A percentile compares a stretch with the other conserved stretches of the same genome.
Evolutionary conservation across 257 asterid genomes (phyloP).

Genomic region (Petrea volubilis): DNA sequence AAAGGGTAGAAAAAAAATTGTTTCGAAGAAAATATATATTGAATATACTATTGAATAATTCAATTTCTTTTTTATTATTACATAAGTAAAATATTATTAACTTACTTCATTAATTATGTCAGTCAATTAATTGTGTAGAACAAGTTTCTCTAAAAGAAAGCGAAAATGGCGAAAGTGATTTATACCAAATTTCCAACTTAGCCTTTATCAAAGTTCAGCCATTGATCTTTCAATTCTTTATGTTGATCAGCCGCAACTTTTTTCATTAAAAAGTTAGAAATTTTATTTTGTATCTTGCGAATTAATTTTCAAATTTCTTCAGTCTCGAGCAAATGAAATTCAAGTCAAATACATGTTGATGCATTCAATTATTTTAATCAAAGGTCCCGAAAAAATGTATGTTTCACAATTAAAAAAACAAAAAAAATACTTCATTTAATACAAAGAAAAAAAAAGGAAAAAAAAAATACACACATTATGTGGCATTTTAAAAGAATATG

Average conservation of each 20-base stretch:
- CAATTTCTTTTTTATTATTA: neutral
- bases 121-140: neutral
- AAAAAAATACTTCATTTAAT: too few species aligned
- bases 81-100: too few species aligned
- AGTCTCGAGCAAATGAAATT: constrained; percentile 9
- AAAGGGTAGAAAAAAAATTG: too few species aligned
- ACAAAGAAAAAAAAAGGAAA: neutral
- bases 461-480: too few species aligned
- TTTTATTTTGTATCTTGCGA: too few species aligned
- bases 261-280: neutral
- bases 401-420: too few species aligned
- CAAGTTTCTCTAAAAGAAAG: neutral
- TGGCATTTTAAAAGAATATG: too few species aligned
- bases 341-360: constrained; percentile 21
- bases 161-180: neutral
- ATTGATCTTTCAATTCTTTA: constrained; percentile 11
- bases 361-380: neutral
- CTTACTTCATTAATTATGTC: neutral
- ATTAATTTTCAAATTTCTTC: neutral
- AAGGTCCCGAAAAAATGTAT: neutral
- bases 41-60: too few species aligned
- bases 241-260: neutral
- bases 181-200: neutral
- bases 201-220: neutral
- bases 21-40: too few species aligned